Evolutionary conservation across 176 grass and related monocot species (phyloP).

Genomic region (Zea luxurians): DNA sequence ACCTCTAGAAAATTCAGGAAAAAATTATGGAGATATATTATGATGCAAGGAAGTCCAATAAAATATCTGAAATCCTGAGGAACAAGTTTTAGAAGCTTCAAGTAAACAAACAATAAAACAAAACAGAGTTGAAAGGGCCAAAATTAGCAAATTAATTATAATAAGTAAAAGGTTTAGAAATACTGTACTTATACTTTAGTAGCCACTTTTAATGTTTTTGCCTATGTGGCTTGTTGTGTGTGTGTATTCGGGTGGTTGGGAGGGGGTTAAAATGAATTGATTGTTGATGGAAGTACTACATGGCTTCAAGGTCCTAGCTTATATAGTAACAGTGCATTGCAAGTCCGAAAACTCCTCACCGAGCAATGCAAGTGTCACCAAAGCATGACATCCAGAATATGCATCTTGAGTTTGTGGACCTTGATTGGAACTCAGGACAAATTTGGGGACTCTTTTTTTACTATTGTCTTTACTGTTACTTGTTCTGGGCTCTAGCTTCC

Average conservation of each 20-base stretch:
- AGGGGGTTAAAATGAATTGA: not conserved
- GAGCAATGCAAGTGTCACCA: not conserved
- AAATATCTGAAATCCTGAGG: not conserved
- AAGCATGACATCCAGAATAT: not conserved
- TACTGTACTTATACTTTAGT: not conserved
- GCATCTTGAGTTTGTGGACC: not conserved
- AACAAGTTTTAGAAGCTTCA: not conserved
- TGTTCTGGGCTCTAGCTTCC: conserved; percentile 24
- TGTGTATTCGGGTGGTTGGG: not conserved
- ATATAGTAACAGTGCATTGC: not conserved
- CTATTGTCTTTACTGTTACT: not conserved
- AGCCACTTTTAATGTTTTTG: not conserved
- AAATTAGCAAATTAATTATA: not conserved
- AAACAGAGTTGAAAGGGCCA: not conserved
- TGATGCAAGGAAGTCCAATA: not conserved
- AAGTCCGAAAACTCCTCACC: not conserved
- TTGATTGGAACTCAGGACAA: not conserved
- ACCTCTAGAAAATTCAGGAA: not conserved
- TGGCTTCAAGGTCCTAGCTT: not conserved
- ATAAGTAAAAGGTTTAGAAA: not conserved
- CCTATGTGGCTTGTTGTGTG: not conserved
- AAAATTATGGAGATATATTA: not conserved
- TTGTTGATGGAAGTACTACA: not conserved
- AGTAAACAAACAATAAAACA: not conserved
- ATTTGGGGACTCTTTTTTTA: not conserved